Evolutionary conservation across 2,329 filamentous ascomycete genomes (phyloP).

Genomic region (Colletotrichum sp.): DNA sequence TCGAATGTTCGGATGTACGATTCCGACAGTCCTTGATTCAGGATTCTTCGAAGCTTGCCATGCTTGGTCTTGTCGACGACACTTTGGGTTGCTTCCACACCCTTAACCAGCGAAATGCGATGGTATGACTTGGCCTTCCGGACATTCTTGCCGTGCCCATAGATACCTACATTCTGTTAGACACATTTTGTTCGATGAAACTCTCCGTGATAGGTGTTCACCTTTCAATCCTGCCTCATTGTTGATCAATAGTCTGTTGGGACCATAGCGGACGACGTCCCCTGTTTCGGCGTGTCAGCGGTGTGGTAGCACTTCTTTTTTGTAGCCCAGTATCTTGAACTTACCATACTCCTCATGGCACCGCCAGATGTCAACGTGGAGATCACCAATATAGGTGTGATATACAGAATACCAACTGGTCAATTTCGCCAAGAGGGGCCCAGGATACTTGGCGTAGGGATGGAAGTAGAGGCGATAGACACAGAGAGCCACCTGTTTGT

Average conservation of each 20-base stretch:
- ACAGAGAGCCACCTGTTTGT: not conserved
- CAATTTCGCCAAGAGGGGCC: not conserved
- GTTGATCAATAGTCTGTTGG: not conserved
- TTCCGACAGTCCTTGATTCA: slow-evolving; percentile 7
- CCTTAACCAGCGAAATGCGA: not conserved
- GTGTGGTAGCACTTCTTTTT: not conserved
- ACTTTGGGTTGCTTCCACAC: slow-evolving; percentile 1
- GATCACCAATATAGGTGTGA: not conserved
- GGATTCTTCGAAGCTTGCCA: not conserved
- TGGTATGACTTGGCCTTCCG: not conserved
- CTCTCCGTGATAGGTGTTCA: not conserved
- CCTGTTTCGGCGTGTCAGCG: not conserved
- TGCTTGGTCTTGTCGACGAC: slow-evolving; percentile 7
- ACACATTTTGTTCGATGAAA: not conserved
- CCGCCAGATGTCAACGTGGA: slow-evolving; percentile 6
- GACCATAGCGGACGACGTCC: slow-evolving; percentile 1
- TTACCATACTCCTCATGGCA: slow-evolving; percentile 4
- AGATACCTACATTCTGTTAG: not conserved
- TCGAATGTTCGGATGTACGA: not conserved
- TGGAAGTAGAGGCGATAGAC: not conserved
- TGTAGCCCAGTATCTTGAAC: not conserved
- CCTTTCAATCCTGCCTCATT: not conserved
- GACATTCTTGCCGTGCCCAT: slow-evolving; percentile 1
- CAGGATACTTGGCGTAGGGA: slow-evolving; percentile 7
- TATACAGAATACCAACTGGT: slow-evolving; percentile 4